Base-by-base conservation (phyloP, 2,329 filamentous ascomycete species). In the Neofusicoccum cordaticola region DNA sequence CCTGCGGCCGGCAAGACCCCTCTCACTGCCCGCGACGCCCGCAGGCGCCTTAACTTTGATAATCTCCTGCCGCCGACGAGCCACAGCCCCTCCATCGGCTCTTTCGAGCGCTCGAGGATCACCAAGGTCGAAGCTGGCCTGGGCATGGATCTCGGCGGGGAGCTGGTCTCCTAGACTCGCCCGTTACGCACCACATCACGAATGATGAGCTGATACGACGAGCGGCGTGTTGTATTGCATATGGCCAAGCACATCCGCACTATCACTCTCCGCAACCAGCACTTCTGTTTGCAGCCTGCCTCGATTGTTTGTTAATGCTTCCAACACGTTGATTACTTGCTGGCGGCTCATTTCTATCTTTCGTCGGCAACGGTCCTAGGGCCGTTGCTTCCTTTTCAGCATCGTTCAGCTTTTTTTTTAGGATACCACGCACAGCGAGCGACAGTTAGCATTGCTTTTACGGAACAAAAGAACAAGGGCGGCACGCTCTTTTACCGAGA, bases 1-100 rank as follows among this genome's bases (percentile, higher is more conserved):
- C 86, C 86, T 17, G 80, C 79, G 15, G 79, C 81, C 7, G 74
- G 75, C 17, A 92, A 90, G 75, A 96, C 93, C 0, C 93, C 92
- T 11, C 79, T 87, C 11, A 83, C 86, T 34, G 81, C 82, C 65
- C 91, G 87, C 69, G 86, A 90, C 52, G 85, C 90, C n/a, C 83
- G 91, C 71, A 86, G 90, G 73, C 84, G 88, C 67, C 82, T 97
- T 66, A 96, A 93, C 63, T 96, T 96, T 78, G 93, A 96, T 73
- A 87, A 88, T 62, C 82, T 90, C n/a, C 76, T 84, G 63, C 85
- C 86, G 39, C 86, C 86, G 0, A 80, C 79, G 50, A 75, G 76
- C 41, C 81, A 81, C 27, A 83, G 78, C 56, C 67, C 82, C 71
- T 66, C 77, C 56, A 71, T 77, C 60, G 72, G 69, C 50, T 67